A percentile compares a stretch with the other conserved stretches of the same genome.
phyloP scores from a whole-genome alignment of 208 protist species.

The Wallacemonas sp. region DNA sequence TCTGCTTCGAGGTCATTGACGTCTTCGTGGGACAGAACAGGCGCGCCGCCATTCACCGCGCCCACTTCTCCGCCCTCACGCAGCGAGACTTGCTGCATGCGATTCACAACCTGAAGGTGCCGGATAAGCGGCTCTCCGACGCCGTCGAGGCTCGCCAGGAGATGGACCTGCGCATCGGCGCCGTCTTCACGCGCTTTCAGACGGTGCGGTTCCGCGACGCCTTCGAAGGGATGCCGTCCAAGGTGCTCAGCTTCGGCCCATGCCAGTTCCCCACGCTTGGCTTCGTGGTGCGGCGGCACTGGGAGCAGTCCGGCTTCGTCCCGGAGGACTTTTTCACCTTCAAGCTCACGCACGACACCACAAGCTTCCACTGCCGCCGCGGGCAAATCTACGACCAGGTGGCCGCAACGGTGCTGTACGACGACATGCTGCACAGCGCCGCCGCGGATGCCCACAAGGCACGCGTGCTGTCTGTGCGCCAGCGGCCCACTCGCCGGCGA shows the following conservation, averaged over 20 bases:
- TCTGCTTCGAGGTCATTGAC: constrained; percentile 96
- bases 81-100: constrained; percentile 79
- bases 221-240: constrained; percentile 62
- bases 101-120: constrained; percentile 77
- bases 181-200: constrained; percentile 95
- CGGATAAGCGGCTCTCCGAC: constrained; percentile 87
- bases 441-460: constrained; percentile 37
- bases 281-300: constrained; percentile 91
- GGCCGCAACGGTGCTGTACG: constrained; percentile 65
- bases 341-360: constrained; percentile 53
- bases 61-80: constrained; percentile 93
- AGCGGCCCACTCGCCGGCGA: constrained; percentile 65
- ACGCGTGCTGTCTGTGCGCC: constrained; percentile 62
- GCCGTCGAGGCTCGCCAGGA: constrained; percentile 96
- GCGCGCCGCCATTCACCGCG: constrained; percentile 66
- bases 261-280: constrained; percentile 97
- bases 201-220: constrained; percentile 76
- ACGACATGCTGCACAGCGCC: constrained; percentile 63
- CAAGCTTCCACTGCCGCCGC: constrained; percentile 60
- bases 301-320: constrained; percentile 86
- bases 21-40: constrained; percentile 54
- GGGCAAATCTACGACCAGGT: constrained; percentile 75
- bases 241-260: constrained; percentile 92
- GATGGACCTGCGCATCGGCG: constrained; percentile 96
- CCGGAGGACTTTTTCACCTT: constrained; percentile 77